Percentiles rank a stretch among this genome's conserved stretches.
These are phyloP conservation scores for Pichia phayaonensis DNA, from an alignment of 805 yeast species.

Conservation along the genomic window DNA sequence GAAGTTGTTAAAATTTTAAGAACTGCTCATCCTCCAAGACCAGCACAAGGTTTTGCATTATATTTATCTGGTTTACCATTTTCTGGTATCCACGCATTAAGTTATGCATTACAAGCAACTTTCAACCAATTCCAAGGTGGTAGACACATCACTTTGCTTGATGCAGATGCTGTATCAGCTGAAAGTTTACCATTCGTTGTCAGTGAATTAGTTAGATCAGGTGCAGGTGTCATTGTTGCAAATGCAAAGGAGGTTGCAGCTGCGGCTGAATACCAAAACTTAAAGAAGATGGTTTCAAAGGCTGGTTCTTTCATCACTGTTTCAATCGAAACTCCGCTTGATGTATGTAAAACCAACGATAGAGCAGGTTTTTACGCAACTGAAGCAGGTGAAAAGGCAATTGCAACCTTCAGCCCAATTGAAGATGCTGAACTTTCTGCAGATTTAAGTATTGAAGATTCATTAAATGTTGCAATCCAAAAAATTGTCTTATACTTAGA, in stretches of 20 bases:
- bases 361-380: constrained; percentile 43
- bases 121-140: constrained; percentile 85
- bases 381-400: constrained; percentile 32
- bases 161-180: constrained; percentile 25
- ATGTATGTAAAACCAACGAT: constrained; percentile 38
- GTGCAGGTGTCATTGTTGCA: constrained; percentile 79
- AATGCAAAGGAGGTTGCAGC: constrained; percentile 38
- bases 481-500: constrained; percentile 66
- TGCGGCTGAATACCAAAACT: constrained; percentile 34
- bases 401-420: constrained; percentile 42
- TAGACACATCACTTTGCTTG: constrained; percentile 63
- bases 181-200: constrained; percentile 53
- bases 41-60: constrained; percentile 79
- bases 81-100: constrained; percentile 56
- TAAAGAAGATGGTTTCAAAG: constrained; percentile 38
- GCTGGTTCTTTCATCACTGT: constrained; percentile 45
- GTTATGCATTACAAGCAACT: constrained; percentile 81
- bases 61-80: constrained; percentile 53
- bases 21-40: constrained; percentile 89
- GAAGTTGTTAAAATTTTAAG: constrained; percentile 90
- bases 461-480: constrained; percentile 65
- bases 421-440: constrained; percentile 51
- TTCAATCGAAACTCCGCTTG: constrained; percentile 44
- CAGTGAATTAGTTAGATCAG: constrained; percentile 77
- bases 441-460: constrained; percentile 40